phyloP scores from a whole-genome alignment of 2,329 filamentous ascomycete species.

The Pyrenophora seminiperda region DNA sequence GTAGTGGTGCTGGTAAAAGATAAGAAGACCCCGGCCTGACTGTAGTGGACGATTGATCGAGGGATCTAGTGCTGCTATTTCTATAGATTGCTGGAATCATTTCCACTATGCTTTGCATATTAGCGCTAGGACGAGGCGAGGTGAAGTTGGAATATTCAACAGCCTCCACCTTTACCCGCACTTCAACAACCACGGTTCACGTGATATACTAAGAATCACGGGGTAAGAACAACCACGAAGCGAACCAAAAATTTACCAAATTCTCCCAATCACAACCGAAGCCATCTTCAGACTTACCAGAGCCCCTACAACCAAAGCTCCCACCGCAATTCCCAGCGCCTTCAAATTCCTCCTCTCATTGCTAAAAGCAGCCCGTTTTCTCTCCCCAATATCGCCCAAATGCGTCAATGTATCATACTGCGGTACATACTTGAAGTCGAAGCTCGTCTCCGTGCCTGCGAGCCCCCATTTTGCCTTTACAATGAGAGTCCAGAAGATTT shows the following conservation, averaged over 20 bases:
- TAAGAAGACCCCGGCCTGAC: no score
- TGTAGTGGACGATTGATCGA: no score
- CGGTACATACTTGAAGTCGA: slow-evolving; percentile 74
- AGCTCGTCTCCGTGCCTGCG: slow-evolving; percentile 63
- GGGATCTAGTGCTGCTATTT: no score
- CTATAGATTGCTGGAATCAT: no score
- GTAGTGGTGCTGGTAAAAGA: no score
- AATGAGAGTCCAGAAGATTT: slow-evolving; percentile 63
- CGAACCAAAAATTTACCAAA: slow-evolving; percentile 19
- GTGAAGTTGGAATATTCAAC: no score
- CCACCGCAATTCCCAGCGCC: slow-evolving; percentile 51
- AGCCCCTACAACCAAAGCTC: slow-evolving; percentile 31
- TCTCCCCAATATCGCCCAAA: slow-evolving; percentile 51
- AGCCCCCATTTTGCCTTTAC: slow-evolving; percentile 69
- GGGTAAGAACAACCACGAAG: neutral
- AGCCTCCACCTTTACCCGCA: no score
- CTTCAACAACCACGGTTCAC: no score
- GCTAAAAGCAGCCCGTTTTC: slow-evolving; percentile 43
- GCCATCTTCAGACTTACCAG: slow-evolving; percentile 35
- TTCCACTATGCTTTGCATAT: no score
- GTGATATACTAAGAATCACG: neutral
- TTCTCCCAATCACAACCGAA: slow-evolving; percentile 21
- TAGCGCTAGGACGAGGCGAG: no score
- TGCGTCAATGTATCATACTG: slow-evolving; percentile 58
- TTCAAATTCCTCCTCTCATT: slow-evolving; percentile 57